These are phyloP conservation scores for rapeseed (Brassica napus) DNA, from an alignment of 345 rosid species.

Conservation along the genomic window Da-Ae NC_063442.1:5379001-5379500, in stretches of 20 bases:
- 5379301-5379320: slow-evolving; percentile 81
- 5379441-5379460: not conserved
- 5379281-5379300: slow-evolving; percentile 74
- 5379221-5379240: slow-evolving; percentile 37
- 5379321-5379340: slow-evolving; percentile 36
- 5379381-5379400: slow-evolving; percentile 33
- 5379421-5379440: slow-evolving; percentile 5
- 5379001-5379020: slow-evolving; percentile 46
- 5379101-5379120: no score
- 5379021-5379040: slow-evolving; percentile 58
- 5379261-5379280: slow-evolving; percentile 72
- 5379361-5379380: slow-evolving; percentile 18
- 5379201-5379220: no score
- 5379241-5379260: slow-evolving; percentile 49
- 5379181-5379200: slow-evolving; percentile 46
- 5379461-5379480: no score
- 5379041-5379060: no score
- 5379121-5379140: slow-evolving; percentile 9
- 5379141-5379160: slow-evolving; percentile 56
- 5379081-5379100: no score
- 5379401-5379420: not conserved
- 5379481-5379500: no score
- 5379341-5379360: slow-evolving; percentile 16
- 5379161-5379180: slow-evolving; percentile 52
- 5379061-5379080: no score